Base-by-base conservation (phyloP, 176 grass and related monocot species). In the Olyra latifolia region DNA sequence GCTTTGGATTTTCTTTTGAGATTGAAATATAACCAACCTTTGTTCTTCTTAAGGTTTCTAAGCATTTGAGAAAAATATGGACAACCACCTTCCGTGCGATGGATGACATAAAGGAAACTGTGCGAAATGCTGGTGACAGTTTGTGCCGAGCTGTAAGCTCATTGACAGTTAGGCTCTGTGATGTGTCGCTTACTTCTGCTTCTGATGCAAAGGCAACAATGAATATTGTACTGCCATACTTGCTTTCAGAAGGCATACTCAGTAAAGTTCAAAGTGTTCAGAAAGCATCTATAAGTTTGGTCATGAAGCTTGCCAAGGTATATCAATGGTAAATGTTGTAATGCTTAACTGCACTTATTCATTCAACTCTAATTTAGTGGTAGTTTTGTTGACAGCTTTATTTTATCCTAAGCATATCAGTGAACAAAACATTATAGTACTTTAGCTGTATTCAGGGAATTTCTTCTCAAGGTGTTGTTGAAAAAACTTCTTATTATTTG, bases 71-170 rank as follows among this genome's bases (percentile, higher is more conserved):
- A 66, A 94, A 83, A 52, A 94, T 94, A 92, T 98, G 95, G 95
- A 91, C 81, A 65, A 79, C 83, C 23, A 82, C 92, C 74, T 98
- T 98, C 65, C 87, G 95, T 56, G 92, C 90, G 20, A 98, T 98
- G 95, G 95, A 98, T 90, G 95, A 98, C 60, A 98, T 98, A 76
- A 98, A 98, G 75, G 95, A 98, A 93, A 94, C 95, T 60, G 95
- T 98, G 79, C 80, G 95, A 54, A 98, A 92, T 88, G 85, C 95
- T 65, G 95, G 95, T 64, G 95, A 94, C 64, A 94, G 74, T 86
- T 89, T 98, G 80, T 98, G 92, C 75, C 92, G 95, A 85, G 86
- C 90, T 71, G 52, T 87, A 72, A 94, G 92, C 86, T 98, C 86
- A 76, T 89, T 98, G 82, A 93, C 95, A 76, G 79, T 82, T 16